Conservation (phyloP, 1,284 basidiomycete genomes). For the Agaricales sp. region DNA sequence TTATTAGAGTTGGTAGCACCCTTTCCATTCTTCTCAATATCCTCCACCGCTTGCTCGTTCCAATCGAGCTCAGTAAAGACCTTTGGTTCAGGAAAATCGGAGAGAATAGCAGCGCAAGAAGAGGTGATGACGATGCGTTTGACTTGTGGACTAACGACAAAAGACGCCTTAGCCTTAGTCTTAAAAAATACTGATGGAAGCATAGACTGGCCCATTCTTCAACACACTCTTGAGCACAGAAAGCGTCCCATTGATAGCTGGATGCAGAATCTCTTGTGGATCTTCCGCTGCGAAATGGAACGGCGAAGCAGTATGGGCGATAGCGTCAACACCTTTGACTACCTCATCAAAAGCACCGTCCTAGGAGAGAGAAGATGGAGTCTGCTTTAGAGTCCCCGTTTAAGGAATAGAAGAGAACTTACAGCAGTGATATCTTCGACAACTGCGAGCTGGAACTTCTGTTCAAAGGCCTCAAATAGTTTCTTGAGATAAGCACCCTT, state of each 20-base stretch:
- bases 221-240: constrained; percentile 46
- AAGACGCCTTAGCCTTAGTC: constrained; percentile 20
- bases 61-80: constrained; percentile 36
- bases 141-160: constrained; percentile 15
- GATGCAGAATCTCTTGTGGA: constrained; percentile 23
- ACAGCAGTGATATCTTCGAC: constrained; percentile 36
- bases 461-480: constrained; percentile 29
- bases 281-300: constrained; percentile 25
- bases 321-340: constrained; percentile 50
- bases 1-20: constrained; percentile 27
- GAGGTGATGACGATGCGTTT: constrained; percentile 51
- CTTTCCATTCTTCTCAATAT: constrained; percentile 34
- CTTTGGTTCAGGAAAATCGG: constrained; percentile 11
- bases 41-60: constrained; percentile 40
- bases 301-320: constrained; percentile 44
- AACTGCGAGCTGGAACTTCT: constrained; percentile 29
- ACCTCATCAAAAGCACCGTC: constrained; percentile 54
- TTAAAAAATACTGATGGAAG: constrained; percentile 41
- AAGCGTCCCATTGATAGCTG: constrained; percentile 50
- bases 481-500: constrained; percentile 33
- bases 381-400: background rate
- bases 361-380: constrained; percentile 17
- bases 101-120: constrained; percentile 40
- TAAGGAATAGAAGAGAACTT: constrained; percentile 5
- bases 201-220: constrained; percentile 48